Base-by-base conservation (phyloP, 2,329 filamentous ascomycete species). In the Periconia sp. region DNA sequence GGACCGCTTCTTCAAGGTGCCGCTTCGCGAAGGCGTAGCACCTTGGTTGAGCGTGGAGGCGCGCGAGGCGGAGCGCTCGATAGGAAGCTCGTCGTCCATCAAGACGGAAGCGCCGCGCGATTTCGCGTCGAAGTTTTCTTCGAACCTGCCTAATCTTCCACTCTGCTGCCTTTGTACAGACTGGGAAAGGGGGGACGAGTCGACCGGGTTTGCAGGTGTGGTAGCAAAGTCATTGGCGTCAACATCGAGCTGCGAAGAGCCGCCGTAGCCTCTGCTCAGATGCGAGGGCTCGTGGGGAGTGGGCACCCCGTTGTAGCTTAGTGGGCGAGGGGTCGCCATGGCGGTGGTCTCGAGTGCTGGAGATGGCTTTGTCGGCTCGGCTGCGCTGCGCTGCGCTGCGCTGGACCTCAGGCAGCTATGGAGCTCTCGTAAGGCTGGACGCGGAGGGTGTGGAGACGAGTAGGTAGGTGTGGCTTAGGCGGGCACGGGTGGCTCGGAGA, bases 1-100 rank as follows among this genome's bases (percentile, higher is more conserved):
- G 17, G 77, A 77, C 72, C 90, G 94, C 78, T 97, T 97, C 77
- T 89, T 94, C 57, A 97, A 78, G 0, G 92, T 96, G 46, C 89
- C 89, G 48, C 78, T 78, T 43, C 84, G 79, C 72, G 69, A 80
- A 63, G 61, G 77, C 60, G 56, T 76, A 67, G 63, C 80, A 57
- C 78, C 67, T 65, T 62, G 66, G 65, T 65, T 62, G 65, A 57
- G 26, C 2, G 57, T 68, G 43, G 70, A 82, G 42, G 78, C 78
- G 48, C 79, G 76, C 10, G 85, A 88, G 48, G 77, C 77, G 40
- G 85, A 80, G 54, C 85, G 83, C 66, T 85, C 79, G 71, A 86
- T 77, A 26, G 67, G 46, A 38, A 18, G 13, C 8, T 67, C 65
- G 25, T 71, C 71, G 35, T 75, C 78, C 59, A 83, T 80, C 47